A percentile compares a stretch with the other conserved stretches of the same genome.
phyloP scores from a whole-genome alignment of 2,329 filamentous ascomycete species.

The Aotearoamyces nothofagi region DNA sequence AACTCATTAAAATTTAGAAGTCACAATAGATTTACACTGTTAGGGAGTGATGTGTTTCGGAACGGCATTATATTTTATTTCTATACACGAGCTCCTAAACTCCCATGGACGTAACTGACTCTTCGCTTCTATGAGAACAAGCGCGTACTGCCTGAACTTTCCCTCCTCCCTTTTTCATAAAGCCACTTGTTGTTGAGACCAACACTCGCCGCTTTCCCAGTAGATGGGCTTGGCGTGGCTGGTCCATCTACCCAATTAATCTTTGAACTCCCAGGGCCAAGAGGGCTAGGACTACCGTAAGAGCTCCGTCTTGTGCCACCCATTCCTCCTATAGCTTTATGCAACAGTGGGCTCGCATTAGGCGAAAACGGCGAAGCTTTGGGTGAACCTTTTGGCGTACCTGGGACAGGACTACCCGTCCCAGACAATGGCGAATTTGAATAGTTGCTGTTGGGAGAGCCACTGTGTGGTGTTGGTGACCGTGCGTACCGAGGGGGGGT shows the following conservation, averaged over 20 bases:
- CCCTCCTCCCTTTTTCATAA: slow-evolving; percentile 63
- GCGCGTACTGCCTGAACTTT: slow-evolving; percentile 15
- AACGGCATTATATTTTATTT: too few relatives aligned
- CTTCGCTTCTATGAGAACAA: slow-evolving; percentile 16
- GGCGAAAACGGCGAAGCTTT: slow-evolving; percentile 35
- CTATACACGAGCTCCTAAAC: too few relatives aligned
- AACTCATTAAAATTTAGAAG: too few relatives aligned
- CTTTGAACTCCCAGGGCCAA: slow-evolving; percentile 29
- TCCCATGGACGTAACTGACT: too few relatives aligned
- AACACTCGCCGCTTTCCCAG: slow-evolving; percentile 55
- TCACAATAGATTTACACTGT: too few relatives aligned
- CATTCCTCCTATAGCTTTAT: slow-evolving; percentile 40
- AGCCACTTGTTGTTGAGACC: slow-evolving; percentile 87
- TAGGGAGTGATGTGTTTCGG: too few relatives aligned
- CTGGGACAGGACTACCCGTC: slow-evolving; percentile 31
- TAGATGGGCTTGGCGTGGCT: slow-evolving; percentile 51
- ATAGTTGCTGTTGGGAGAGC: slow-evolving; percentile 37
- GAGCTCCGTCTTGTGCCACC: slow-evolving; percentile 42
- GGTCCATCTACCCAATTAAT: slow-evolving; percentile 18
- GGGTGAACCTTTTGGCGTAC: slow-evolving; percentile 17
- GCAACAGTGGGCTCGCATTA: slow-evolving; percentile 41
- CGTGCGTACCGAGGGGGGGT: slow-evolving; percentile 80
- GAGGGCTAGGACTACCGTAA: slow-evolving; percentile 40
- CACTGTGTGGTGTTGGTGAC: slow-evolving; percentile 42
- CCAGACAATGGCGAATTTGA: slow-evolving; percentile 42